Evolutionary conservation across 768 basidiomycete species (phyloP).

Genomic region (Boletus tomentosulus): DNA sequence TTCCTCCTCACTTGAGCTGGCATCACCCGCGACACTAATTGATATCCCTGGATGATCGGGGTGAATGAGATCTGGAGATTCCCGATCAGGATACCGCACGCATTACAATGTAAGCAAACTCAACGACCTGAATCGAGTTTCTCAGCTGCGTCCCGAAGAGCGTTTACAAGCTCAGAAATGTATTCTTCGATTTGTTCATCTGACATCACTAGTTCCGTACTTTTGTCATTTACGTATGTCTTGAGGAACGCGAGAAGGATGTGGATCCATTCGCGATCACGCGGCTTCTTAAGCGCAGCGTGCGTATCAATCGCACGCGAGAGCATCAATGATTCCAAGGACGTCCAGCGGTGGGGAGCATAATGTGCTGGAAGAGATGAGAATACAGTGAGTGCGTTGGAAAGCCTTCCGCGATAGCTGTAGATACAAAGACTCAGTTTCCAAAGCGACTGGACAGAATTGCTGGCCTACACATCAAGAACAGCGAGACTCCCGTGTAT

Average conservation of each 20-base stretch:
- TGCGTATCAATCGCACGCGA: slow-evolving; percentile 71
- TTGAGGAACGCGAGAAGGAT: slow-evolving; percentile 73
- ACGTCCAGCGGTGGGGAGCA: slow-evolving; percentile 76
- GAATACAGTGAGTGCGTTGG: slow-evolving; percentile 64
- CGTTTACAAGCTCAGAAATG: slow-evolving; percentile 46
- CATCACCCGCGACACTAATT: slow-evolving; percentile 44
- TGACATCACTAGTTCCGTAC: slow-evolving; percentile 49
- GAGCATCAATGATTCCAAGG: slow-evolving; percentile 75
- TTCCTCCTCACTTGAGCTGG: slow-evolving; percentile 49
- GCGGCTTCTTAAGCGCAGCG: slow-evolving; percentile 47
- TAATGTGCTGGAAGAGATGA: slow-evolving; percentile 84
- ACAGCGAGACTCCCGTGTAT: slow-evolving; percentile 84
- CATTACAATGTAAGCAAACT: not conserved
- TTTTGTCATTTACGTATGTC: slow-evolving; percentile 54
- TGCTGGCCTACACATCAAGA: slow-evolving; percentile 73
- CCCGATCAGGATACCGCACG: slow-evolving; percentile 9
- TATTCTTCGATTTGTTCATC: slow-evolving; percentile 50
- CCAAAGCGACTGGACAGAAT: slow-evolving; percentile 1
- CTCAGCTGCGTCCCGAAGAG: slow-evolving; percentile 46
- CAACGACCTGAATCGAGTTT: slow-evolving; percentile 52
- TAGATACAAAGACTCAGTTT: slow-evolving; percentile 8
- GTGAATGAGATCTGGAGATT: slow-evolving; percentile 54
- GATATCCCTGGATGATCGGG: slow-evolving; percentile 68
- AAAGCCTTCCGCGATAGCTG: slow-evolving; percentile 65
- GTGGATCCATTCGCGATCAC: slow-evolving; percentile 78